Evolutionary conservation across 2,329 filamentous ascomycete species (phyloP), one percentile per base, ranked within the genome.

Genomic region (Penicillium sp.): DNA sequence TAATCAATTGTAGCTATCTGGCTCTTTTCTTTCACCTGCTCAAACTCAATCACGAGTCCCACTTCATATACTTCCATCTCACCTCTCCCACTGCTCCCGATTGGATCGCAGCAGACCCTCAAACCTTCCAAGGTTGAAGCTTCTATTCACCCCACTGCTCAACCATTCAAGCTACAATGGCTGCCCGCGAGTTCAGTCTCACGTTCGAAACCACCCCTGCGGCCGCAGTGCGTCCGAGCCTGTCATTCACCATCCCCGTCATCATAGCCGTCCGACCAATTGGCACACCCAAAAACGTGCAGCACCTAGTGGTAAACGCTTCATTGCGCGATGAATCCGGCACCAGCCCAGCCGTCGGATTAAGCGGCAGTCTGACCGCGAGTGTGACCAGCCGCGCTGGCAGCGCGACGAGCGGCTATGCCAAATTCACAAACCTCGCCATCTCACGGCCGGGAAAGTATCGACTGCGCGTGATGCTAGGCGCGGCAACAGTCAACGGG

Each of bases 381-480:
- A 67, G 60, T 14, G 62, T 66, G n/a, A 58, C 61, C 46, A 66
- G 61, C 39, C 58, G 60, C 34, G 47, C 47, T 31, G 62, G 62
- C 11, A 64, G 59, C 18, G 52, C 61, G 6, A 60, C 50, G 18
- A 64, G 54, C 36, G 64, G 64, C 10, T 66, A 62, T 38, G 64
- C 62, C 20, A 57, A 54, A 16, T 62, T 66, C 37, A 55, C 51
- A 3, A 51, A 54, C 1, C 55, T 67, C 10, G 57, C 50, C 2
- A 62, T 67, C 46, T 50, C 55, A 3, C 53, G 50, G 27, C 61
- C 64, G 3, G 64, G 64, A 2, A 58, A 53, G 31, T 67, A 65
- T 34, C 57, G 57, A 1, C 29, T 67, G 36, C 60, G 64, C 6
- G 55, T 65, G n/a, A 65, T 65, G 56, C 47, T 66, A 20, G 61